Percentiles rank a stretch among this genome's conserved stretches.
These are phyloP conservation scores for Agrostemma githago DNA, from an alignment of 148 eudicot species.

Conservation along the genomic window DNA sequence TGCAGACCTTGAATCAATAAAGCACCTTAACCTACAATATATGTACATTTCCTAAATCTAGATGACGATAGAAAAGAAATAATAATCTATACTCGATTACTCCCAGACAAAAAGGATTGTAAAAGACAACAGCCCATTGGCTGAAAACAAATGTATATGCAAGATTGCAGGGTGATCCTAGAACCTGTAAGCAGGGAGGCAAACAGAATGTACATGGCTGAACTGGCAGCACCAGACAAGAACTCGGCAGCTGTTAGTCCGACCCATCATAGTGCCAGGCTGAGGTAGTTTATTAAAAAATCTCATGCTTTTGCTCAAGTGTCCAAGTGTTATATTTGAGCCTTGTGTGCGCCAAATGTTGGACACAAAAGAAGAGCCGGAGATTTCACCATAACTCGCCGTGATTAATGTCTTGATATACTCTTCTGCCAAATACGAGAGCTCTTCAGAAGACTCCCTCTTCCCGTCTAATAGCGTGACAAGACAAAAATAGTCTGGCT, in stretches of 20 bases:
- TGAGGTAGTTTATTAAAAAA: not conserved
- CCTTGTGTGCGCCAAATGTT: not conserved
- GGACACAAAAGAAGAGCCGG: not conserved
- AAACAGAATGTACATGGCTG: not conserved
- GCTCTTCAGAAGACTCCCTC: not conserved
- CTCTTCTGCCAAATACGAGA: not conserved
- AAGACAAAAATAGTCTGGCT: not conserved
- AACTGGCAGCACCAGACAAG: not conserved
- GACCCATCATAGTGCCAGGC: not conserved
- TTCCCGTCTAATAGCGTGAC: not conserved
- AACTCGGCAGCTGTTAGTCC: not conserved
- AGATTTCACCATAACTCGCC: not conserved
- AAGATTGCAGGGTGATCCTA: slow-evolving; percentile 5
- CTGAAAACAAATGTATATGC: not conserved
- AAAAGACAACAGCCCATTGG: not conserved
- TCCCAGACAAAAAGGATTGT: not conserved
- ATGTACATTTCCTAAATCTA: slow-evolving; percentile 1
- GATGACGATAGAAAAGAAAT: not conserved
- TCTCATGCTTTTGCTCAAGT: not conserved
- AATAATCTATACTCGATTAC: not conserved
- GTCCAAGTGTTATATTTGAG: not conserved
- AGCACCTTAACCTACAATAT: not conserved
- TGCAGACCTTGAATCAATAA: not conserved
- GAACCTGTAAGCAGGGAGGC: not conserved
- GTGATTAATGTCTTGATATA: not conserved